Base-by-base conservation (phyloP, 352 stramenopile species). In the Elongisporangium senticosum region DNA sequence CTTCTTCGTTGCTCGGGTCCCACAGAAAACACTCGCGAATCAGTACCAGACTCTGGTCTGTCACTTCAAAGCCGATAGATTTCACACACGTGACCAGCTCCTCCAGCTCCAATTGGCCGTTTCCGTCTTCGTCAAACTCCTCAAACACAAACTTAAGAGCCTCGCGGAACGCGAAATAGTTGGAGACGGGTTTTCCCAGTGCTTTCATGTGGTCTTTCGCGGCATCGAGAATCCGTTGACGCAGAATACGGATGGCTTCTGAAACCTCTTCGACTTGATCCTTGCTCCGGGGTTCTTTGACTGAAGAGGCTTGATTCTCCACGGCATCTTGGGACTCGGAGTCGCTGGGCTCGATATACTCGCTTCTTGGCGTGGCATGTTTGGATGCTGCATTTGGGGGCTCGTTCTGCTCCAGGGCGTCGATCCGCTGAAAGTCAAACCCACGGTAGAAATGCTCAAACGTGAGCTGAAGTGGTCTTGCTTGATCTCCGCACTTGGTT, bases 121-220 rank as follows among this genome's bases (percentile, higher is more conserved):
- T 83, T 11, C 56, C 57, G 57, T 90, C 72, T 1, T 61, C 55
- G 49, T 93, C 79, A 51, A 90, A 87, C 4, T 71, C 61, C 21
- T 65, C 56, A 63, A 89, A 89, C 1, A 90, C 63, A 33, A 72
- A 61, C 14, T 60, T 52, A 7, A 93, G 56, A 1, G 80, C 75
- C n/a, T 74, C 62, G 26, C 79, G 79, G 22, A 90, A 87, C 15
- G 68, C 76, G 0, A 57, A 56, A 50, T 86, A 90, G 58, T 84
- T 61, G 14, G 39, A 61, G 7, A 61, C 19, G 15, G 59, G 59
- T 48, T 71, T 73, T 39, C 65, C 64, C 14, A 53, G 33, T 0
- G 62, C 49, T 14, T 40, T 51, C 21, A 90, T 37, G 19, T 83
- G 71, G 0, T 39, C 49, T 15, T 26, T 61, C 0, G 80, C 80